A percentile compares a stretch with the other conserved stretches of the same genome.
Conservation (phyloP, 75 land plant genomes). For the Pseudotsuga menziesii region DNA sequence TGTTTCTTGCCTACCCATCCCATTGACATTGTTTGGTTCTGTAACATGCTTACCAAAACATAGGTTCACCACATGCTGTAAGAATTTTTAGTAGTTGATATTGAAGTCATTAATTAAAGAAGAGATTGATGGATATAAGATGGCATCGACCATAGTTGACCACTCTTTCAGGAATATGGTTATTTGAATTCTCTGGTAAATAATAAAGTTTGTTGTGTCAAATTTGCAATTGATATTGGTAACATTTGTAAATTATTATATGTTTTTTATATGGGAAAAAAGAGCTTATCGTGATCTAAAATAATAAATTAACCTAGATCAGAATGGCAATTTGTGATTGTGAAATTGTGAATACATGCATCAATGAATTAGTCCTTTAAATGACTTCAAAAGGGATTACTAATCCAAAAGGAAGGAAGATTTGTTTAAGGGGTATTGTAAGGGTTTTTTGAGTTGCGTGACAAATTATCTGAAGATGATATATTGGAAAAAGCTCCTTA, state of each 20-base stretch:
- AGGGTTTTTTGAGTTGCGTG: slow-evolving; percentile 54
- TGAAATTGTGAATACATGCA: background rate
- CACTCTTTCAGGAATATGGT: background rate
- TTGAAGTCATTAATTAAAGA: background rate
- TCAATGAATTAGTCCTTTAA: background rate
- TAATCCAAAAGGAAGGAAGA: background rate
- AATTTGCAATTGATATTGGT: background rate
- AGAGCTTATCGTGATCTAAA: background rate
- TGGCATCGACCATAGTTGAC: background rate
- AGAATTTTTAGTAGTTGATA: background rate
- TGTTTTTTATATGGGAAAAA: background rate
- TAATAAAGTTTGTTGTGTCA: background rate
- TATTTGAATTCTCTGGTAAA: background rate
- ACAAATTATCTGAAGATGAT: slow-evolving; percentile 64
- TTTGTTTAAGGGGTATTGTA: background rate
- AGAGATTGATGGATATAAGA: background rate
- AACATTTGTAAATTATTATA: background rate
- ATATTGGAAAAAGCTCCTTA: slow-evolving; percentile 56
- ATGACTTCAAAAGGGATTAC: background rate
- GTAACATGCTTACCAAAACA: slow-evolving; percentile 70
- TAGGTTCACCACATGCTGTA: slow-evolving; percentile 49
- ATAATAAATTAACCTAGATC: background rate
- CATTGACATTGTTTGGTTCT: slow-evolving; percentile 86
- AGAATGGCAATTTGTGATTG: background rate
- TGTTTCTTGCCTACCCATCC: slow-evolving; percentile 30